These are phyloP conservation scores for Centrapalus pauciflorus DNA, from an alignment of 129 eudicot genomes.

Conservation along the genomic window DNA sequence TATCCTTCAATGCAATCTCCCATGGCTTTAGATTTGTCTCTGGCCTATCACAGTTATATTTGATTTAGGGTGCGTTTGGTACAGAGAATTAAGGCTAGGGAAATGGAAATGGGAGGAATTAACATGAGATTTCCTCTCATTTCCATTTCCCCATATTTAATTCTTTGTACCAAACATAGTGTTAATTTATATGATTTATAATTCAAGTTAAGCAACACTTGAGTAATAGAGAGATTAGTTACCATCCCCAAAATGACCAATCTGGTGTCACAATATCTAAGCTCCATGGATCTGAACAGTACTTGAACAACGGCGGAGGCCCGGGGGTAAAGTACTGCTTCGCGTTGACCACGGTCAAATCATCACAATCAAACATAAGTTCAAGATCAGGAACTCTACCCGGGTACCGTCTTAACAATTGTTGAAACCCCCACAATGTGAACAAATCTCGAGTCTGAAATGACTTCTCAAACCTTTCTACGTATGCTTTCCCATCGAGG, in stretches of 20 bases:
- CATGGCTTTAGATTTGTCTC: conserved; percentile 85
- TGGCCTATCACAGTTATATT: too few relatives aligned
- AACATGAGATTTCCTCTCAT: too few relatives aligned
- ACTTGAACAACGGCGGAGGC: conserved; percentile 75
- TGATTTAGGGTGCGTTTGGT: too few relatives aligned
- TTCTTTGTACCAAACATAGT: too few relatives aligned
- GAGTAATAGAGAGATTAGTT: conserved; percentile 13
- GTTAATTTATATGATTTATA: too few relatives aligned
- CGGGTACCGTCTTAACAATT: conserved; percentile 60
- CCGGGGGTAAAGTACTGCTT: conserved; percentile 31
- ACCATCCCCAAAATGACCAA: conserved; percentile 99
- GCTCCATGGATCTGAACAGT: conserved; percentile 66
- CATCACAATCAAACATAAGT: conserved; percentile 74
- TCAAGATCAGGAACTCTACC: conserved; percentile 78
- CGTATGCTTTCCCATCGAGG: conserved; percentile 57
- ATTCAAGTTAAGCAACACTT: too few relatives aligned
- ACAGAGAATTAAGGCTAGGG: too few relatives aligned
- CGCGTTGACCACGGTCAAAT: conserved; percentile 46
- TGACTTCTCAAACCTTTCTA: conserved; percentile 57
- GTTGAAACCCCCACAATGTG: conserved; percentile 78
- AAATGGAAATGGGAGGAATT: too few relatives aligned
- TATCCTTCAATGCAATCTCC: conserved; percentile 50
- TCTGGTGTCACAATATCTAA: conserved; percentile 83
- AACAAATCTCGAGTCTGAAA: conserved; percentile 62
- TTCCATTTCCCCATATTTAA: too few relatives aligned